Base-by-base conservation (phyloP, 768 basidiomycete species). In the Leccinum pellstonianum region DNA sequence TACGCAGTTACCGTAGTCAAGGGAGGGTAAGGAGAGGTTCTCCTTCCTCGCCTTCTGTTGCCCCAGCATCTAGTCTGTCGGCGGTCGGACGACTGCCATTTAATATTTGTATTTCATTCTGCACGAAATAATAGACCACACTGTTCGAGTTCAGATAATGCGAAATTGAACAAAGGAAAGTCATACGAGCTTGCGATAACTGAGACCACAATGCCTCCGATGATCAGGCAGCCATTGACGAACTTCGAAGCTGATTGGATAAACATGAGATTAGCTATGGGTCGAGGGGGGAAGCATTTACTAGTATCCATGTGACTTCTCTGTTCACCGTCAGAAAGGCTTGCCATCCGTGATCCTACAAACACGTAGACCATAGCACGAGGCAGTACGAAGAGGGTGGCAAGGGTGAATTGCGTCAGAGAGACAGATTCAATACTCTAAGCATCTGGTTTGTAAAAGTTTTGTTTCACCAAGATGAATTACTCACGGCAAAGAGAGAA, bases 301-400 rank as follows among this genome's bases (percentile, higher is more conserved):
- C 90, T 80, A 23, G 83, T 81, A 68, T 93, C 91, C 91, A 93
- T 93, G 46, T 84, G 75, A 41, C 76, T 80, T 49, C 92, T 82
- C 61, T 86, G 83, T 64, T 87, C 81, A 37, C 89, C 90, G 65
- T 94, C 92, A 10, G 91, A 87, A 15, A 94, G 76, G 11, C 77
- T 77, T 43, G 88, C 89, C 47, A 93, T 82, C 27, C 84, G 83
- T 2, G 87, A 87, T 3, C 92, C 93, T 54, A 93, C 84, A 73
- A 93, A 92, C 14, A 87, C 84, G 59, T 89, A 83, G 27, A 94
- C 77, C 33, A 87, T 71, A 5, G 88, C 75, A 68, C 87, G 93
- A 23, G 93, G 92, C 48, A 86, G 83, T 9, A 86, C 77, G 68
- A 84, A 86, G 49, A 82, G 72, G 5, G 91, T 94, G 6, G 93